phyloP scores from a whole-genome alignment of 1,139 yeast species.

The Candida buenavistaensis region DNA sequence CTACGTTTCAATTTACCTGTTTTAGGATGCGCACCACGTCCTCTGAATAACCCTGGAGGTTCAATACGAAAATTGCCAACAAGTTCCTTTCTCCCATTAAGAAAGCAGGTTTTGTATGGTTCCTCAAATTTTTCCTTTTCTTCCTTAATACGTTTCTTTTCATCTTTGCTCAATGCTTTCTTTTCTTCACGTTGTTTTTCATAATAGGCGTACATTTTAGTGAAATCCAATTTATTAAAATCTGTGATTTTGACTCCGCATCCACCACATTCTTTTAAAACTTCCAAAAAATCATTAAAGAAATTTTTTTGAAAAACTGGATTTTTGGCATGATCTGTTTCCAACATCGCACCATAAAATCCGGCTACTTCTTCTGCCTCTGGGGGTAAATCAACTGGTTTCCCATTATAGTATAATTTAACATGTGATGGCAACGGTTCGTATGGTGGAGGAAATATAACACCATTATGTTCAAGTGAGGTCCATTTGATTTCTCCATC shows the following conservation, averaged over 20 bases:
- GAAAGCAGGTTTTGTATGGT: conserved; percentile 72
- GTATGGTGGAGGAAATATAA: conserved; percentile 89
- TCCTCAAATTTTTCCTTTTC: conserved; percentile 79
- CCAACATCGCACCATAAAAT: conserved; percentile 84
- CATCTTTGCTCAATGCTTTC: conserved; percentile 64
- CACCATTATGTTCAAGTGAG: conserved; percentile 84
- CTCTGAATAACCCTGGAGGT: conserved; percentile 95
- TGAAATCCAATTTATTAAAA: conserved; percentile 76
- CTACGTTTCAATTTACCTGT: conserved; percentile 86
- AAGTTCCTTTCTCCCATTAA: conserved; percentile 88
- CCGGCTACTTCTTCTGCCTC: conserved; percentile 98
- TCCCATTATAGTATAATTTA: conserved; percentile 72
- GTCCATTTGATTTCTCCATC: conserved; percentile 83
- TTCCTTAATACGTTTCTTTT: conserved; percentile 68
- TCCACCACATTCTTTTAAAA: conserved; percentile 62
- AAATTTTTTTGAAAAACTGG: conserved; percentile 86
- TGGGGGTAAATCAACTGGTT: conserved; percentile 68
- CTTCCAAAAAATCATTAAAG: conserved; percentile 72
- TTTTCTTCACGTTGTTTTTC: conserved; percentile 73
- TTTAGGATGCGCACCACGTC: conserved; percentile 96
- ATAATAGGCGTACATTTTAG: conserved; percentile 69
- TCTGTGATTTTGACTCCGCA: conserved; percentile 53
- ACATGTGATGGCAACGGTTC: conserved; percentile 83
- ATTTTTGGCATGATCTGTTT: conserved; percentile 85
- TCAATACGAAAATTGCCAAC: conserved; percentile 93